Evolutionary conservation across 2,329 filamentous ascomycete genomes (phyloP), one percentile per base, ranked within the genome.

Genomic region (Nothomitra cinnamomea): DNA sequence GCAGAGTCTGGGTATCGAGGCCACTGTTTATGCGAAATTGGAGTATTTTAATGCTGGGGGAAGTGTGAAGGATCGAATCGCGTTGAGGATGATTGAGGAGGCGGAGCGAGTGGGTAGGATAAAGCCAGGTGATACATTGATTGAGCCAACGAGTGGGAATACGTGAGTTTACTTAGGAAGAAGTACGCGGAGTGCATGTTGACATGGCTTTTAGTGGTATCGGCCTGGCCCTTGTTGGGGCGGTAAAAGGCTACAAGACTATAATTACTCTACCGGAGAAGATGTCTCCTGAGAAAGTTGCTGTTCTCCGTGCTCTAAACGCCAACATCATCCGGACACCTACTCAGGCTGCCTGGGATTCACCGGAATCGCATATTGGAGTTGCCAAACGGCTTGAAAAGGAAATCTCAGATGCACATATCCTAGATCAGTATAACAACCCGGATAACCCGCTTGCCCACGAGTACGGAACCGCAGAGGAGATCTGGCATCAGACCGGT

Each of bases 191-290:
- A n/a, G n/a, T n/a, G n/a, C n/a, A n/a, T n/a, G n/a, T n/a, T n/a
- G n/a, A n/a, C n/a, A 17, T 52, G 13, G 7, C 19, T n/a, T 50
- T 43, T 53, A 78, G 70, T 57, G 92, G 92, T 60, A 98, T 98
- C 60, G 92, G 92, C 21, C 76, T 98, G 41, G 92, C 92, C 25
- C 80, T 98, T 35, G 90, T 96, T 17, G 90, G 80, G 55, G 92
- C 92, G 15, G 85, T 98, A 64, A 96, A 95, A 73, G 90, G 89
- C 60, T 98, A 96, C 76, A 90, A 90, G 70, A 94, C 89, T 41
- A 96, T 98, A 70, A 98, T 98, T 68, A 98, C 92, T 10, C 79
- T 98, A 47, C 92, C 92, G 52, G 92, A 98, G 72, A 98, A 98
- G 76, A 98, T 98, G 92, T 95, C 88, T 1, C 85, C 88, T 49